A percentile compares a stretch with the other conserved stretches of the same genome.
Evolutionary conservation across 495 filamentous ascomycete species (phyloP).

Genomic region (Penicillium turbatum): DNA sequence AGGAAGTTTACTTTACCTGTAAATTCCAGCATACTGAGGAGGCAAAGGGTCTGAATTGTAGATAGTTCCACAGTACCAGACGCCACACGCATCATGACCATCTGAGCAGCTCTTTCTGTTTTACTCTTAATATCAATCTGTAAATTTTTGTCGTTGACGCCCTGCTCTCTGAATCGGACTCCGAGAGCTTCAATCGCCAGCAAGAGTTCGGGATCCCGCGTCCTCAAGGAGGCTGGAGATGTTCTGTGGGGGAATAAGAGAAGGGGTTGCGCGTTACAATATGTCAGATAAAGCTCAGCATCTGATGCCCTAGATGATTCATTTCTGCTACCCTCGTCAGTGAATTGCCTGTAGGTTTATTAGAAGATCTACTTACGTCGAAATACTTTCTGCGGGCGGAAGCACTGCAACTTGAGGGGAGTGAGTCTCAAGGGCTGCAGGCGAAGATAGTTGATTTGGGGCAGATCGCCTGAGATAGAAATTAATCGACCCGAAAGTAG

Average conservation of each 20-base stretch:
- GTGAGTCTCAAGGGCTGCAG: background rate
- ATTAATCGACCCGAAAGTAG: background rate
- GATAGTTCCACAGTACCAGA: constrained; percentile 38
- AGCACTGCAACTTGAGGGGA: background rate
- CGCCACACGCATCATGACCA: constrained; percentile 31
- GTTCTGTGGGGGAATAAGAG: constrained; percentile 30
- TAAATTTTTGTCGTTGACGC: constrained; percentile 7
- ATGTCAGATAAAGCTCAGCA: constrained; percentile 28
- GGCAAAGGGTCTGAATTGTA: constrained; percentile 39
- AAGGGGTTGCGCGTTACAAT: constrained; percentile 39
- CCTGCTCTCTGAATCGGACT: constrained; percentile 25
- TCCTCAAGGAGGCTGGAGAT: constrained; percentile 20
- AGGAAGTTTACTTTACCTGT: constrained; percentile 23
- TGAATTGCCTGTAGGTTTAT: background rate
- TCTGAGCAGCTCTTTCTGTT: constrained; percentile 25
- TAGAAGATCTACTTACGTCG: background rate
- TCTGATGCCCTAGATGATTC: constrained; percentile 1
- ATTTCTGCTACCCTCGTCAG: constrained; percentile 2
- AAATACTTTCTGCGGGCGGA: background rate
- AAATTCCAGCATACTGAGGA: constrained; percentile 40
- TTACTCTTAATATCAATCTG: constrained; percentile 20
- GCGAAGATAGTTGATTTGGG: background rate
- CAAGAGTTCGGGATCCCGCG: constrained; percentile 33
- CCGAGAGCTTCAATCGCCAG: constrained; percentile 35
- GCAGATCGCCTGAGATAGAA: background rate